Percentiles rank a stretch among this genome's conserved stretches.
Evolutionary conservation across 2,329 filamentous ascomycete species (phyloP).

Genomic region (Dactylonectria estremocensis): DNA sequence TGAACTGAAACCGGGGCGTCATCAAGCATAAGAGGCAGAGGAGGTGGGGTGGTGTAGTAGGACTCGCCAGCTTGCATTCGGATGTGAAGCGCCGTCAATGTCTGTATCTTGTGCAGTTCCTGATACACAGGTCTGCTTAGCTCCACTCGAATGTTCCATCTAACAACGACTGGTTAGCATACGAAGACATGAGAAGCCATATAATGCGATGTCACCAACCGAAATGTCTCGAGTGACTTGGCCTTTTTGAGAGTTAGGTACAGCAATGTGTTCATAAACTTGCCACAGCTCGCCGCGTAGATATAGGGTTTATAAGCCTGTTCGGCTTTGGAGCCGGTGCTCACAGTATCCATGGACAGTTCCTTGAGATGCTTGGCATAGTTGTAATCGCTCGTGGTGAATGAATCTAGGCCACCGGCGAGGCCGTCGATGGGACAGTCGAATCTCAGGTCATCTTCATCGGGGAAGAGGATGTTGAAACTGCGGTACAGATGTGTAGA

Average conservation of each 20-base stretch:
- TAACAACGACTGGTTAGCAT: constrained; percentile 46
- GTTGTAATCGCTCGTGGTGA: constrained; percentile 75
- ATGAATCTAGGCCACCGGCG: constrained; percentile 72
- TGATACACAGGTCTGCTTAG: constrained; percentile 72
- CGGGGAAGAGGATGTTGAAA: constrained; percentile 74
- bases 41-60: constrained; percentile 66
- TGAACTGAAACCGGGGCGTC: constrained; percentile 46
- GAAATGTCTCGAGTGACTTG: constrained; percentile 69
- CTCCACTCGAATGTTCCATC: constrained; percentile 77
- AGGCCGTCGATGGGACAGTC: constrained; percentile 71
- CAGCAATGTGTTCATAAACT: constrained; percentile 75
- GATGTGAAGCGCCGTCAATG: constrained; percentile 69
- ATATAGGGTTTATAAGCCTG: constrained; percentile 68
- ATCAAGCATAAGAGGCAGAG: constrained; percentile 57
- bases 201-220: constrained; percentile 56
- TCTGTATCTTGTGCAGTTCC: constrained; percentile 67
- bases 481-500: constrained; percentile 72
- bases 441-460: constrained; percentile 67
- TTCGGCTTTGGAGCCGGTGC: constrained; percentile 67
- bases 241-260: constrained; percentile 70
- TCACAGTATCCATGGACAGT: constrained; percentile 70
- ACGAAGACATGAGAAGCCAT: not conserved
- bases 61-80: constrained; percentile 72
- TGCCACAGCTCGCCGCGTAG: constrained; percentile 71
- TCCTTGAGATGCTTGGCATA: constrained; percentile 72